Percentiles rank a stretch among this genome's conserved stretches.
phyloP scores from a whole-genome alignment of 495 filamentous ascomycete genomes.

The Margaritispora aquatica region DNA sequence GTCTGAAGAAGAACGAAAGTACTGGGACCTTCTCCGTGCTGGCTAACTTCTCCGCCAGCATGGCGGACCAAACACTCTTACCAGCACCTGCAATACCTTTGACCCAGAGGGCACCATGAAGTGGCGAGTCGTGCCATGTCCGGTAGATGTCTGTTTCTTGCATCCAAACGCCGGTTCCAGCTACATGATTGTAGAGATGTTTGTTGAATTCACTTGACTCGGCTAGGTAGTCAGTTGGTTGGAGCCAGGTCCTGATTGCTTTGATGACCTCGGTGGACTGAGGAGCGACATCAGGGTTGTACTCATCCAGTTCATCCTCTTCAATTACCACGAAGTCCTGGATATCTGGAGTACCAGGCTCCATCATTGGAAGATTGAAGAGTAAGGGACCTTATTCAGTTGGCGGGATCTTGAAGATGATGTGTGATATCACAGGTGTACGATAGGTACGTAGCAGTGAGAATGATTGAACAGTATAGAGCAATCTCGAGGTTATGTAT shows the following conservation, averaged over 20 bases:
- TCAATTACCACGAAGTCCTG: slow-evolving; percentile 27
- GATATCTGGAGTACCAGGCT: background rate
- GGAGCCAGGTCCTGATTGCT: slow-evolving; percentile 32
- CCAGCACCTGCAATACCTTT: slow-evolving; percentile 45
- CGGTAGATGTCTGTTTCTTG: slow-evolving; percentile 28
- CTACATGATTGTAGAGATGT: slow-evolving; percentile 33
- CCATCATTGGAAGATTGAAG: background rate
- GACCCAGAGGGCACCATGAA: slow-evolving; percentile 40
- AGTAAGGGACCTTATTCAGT: too few relatives aligned
- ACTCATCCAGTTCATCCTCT: slow-evolving; percentile 26
- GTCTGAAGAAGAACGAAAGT: slow-evolving; percentile 49
- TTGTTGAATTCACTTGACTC: slow-evolving; percentile 28
- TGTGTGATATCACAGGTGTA: too few relatives aligned
- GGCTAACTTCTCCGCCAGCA: slow-evolving; percentile 33
- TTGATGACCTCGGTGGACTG: slow-evolving; percentile 5
- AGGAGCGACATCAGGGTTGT: slow-evolving; percentile 26
- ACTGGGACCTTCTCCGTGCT: slow-evolving; percentile 25
- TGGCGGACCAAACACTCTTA: slow-evolving; percentile 44
- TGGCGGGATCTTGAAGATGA: too few relatives aligned
- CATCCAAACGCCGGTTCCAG: slow-evolving; percentile 42
- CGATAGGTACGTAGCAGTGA: too few relatives aligned
- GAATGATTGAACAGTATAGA: too few relatives aligned
- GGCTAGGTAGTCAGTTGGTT: slow-evolving; percentile 30
- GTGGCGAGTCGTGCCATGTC: slow-evolving; percentile 32
- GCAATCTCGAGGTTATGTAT: too few relatives aligned